Conservation (phyloP, 2,329 filamentous ascomycete species). For the Zasmidium angulare region DNA sequence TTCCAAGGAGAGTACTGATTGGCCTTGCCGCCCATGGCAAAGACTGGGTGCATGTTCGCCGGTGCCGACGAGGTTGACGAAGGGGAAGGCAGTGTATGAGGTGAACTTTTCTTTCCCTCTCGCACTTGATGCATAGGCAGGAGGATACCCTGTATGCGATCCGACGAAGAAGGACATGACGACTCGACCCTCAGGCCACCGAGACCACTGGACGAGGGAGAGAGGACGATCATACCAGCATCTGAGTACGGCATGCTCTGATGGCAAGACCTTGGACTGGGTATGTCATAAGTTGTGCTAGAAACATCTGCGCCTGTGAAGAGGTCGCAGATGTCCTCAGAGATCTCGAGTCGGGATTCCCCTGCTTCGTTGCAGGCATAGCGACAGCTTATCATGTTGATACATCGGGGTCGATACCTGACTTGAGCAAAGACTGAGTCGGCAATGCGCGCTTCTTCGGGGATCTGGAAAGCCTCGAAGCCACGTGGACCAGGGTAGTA, state of each 20-base stretch:
- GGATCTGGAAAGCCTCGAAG: not conserved
- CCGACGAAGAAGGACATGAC: not conserved
- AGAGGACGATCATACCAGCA: not conserved
- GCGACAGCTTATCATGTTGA: slow-evolving; percentile 8
- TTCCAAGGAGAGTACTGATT: not conserved
- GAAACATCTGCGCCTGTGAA: not conserved
- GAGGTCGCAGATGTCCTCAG: slow-evolving; percentile 2
- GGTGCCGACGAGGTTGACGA: not conserved
- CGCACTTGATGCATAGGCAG: not conserved
- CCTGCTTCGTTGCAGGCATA: not conserved
- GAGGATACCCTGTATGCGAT: not conserved
- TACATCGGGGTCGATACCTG: slow-evolving; percentile 3
- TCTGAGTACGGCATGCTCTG: not conserved
- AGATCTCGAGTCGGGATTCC: not conserved
- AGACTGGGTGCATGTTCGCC: not conserved
- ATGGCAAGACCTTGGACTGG: not conserved
- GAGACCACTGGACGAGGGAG: not conserved
- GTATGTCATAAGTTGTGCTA: not conserved
- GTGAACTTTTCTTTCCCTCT: not conserved
- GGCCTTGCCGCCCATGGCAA: not conserved
- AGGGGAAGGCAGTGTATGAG: not conserved
- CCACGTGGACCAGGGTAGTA: no score
- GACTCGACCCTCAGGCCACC: not conserved
- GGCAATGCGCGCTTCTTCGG: slow-evolving; percentile 1
- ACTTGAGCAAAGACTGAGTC: slow-evolving; percentile 12